phyloP scores from a whole-genome alignment of 345 rosid species.

The Carallia brachiata region DNA sequence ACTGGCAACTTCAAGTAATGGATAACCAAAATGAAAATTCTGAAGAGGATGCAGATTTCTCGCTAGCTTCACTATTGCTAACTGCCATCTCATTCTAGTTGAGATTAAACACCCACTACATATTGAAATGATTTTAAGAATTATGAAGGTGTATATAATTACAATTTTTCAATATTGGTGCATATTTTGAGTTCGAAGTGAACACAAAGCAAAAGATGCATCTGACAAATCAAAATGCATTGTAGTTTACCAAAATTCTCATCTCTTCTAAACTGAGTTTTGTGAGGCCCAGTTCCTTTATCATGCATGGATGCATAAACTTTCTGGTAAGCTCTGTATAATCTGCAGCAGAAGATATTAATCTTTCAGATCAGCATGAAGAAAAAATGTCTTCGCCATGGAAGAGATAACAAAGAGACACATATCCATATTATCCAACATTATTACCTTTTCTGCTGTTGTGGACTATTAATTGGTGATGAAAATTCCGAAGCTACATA shows the following conservation, averaged over 20 bases:
- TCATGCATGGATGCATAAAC: conserved; percentile 87
- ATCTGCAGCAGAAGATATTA: conserved; percentile 46
- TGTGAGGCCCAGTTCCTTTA: conserved; percentile 78
- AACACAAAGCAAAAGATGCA: not conserved
- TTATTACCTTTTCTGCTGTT: conserved; percentile 77
- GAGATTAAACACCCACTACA: not conserved
- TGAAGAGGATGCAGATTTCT: not conserved
- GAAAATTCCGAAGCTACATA: conserved; percentile 90
- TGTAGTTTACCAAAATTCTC: conserved; percentile 64
- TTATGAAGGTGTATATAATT: not conserved
- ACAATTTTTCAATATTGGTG: not conserved
- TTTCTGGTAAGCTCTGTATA: conserved; percentile 93
- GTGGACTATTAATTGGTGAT: conserved; percentile 66
- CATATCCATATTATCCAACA: conserved; percentile 1
- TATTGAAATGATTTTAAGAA: not conserved
- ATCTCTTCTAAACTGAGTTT: conserved; percentile 97
- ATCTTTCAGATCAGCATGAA: conserved; percentile 9
- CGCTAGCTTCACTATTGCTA: not conserved
- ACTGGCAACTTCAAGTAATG: not conserved
- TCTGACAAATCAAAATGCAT: not conserved
- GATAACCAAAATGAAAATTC: not conserved
- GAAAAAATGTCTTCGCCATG: conserved; percentile 3
- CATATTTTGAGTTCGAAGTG: not conserved
- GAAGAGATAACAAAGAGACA: not conserved
- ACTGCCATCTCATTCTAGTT: not conserved